phyloP scores from a whole-genome alignment of 176 grass and related monocot genomes.

The Thinopyrum elongatum region DNA sequence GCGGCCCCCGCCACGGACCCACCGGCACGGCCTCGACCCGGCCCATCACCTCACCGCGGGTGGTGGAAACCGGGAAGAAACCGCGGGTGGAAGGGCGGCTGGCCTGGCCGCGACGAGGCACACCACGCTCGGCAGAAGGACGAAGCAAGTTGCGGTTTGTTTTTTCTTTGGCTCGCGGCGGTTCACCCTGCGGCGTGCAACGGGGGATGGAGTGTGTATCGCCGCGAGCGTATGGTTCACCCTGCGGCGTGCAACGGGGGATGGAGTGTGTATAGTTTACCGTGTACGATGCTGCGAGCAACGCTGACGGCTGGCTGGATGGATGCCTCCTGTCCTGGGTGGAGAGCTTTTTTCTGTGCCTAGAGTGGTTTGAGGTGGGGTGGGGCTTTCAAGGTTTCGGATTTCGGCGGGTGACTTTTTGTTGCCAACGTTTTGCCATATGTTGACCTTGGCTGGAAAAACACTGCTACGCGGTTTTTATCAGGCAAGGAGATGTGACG shows the following conservation, averaged over 20 bases:
- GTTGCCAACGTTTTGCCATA: neutral
- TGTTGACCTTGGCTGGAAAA: neutral
- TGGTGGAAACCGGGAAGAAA: constrained; percentile 17
- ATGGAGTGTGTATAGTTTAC: neutral
- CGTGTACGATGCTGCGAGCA: neutral
- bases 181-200: neutral
- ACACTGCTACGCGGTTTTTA: neutral
- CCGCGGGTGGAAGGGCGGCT: neutral
- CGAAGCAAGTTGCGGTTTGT: constrained; percentile 14
- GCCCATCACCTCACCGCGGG: neutral
- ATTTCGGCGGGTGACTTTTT: neutral
- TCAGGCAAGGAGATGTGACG: neutral
- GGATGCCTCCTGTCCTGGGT: neutral
- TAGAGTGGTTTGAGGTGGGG: constrained; percentile 8
- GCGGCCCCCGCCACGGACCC: constrained; percentile 12
- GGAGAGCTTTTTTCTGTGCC: neutral
- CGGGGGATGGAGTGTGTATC: no score
- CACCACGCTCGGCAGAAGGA: neutral
- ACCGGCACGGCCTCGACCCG: no score
- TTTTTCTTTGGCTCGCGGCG: constrained; percentile 4
- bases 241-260: neutral
- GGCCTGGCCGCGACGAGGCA: neutral
- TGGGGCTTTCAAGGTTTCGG: neutral
- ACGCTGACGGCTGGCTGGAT: neutral
- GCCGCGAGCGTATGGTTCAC: no score